Percentiles rank a stretch among this genome's conserved stretches.
phyloP scores from a whole-genome alignment of 2,329 filamentous ascomycete species.

The Penicillium sp. region DNA sequence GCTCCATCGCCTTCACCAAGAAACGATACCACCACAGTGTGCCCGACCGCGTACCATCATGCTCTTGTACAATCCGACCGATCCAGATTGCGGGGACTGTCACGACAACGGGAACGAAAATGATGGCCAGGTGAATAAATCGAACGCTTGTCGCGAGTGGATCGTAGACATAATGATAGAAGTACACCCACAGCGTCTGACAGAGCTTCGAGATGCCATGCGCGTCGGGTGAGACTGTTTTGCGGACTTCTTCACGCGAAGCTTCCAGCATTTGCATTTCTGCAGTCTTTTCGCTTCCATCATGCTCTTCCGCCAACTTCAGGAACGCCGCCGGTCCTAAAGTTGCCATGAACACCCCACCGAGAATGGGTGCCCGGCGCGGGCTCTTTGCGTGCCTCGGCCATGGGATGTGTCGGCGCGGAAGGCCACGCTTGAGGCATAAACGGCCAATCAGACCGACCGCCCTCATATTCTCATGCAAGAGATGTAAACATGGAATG shows the following conservation, averaged over 20 bases:
- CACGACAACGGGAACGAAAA: constrained; percentile 88
- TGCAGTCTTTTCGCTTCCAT: constrained; percentile 61
- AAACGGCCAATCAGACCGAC: constrained; percentile 52
- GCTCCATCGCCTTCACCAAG: constrained; percentile 85
- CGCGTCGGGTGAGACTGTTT: constrained; percentile 64
- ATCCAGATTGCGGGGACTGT: constrained; percentile 80
- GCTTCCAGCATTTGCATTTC: constrained; percentile 85
- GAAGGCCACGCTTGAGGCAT: constrained; percentile 46
- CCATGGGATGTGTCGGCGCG: constrained; percentile 34
- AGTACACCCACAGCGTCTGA: constrained; percentile 63
- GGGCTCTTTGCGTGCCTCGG: constrained; percentile 25
- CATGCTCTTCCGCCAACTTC: constrained; percentile 55
- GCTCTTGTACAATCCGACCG: constrained; percentile 63
- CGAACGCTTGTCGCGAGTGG: constrained; percentile 82
- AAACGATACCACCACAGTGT: constrained; percentile 95
- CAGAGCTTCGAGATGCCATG: constrained; percentile 60
- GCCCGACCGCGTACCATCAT: constrained; percentile 74
- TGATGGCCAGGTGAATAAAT: constrained; percentile 82
- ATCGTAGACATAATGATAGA: constrained; percentile 66
- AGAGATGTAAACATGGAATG: constrained; percentile 11
- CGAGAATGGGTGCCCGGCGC: constrained; percentile 26
- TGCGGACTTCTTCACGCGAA: constrained; percentile 75
- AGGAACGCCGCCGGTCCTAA: constrained; percentile 62
- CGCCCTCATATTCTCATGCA: constrained; percentile 51
- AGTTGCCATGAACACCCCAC: constrained; percentile 42